These are phyloP conservation scores for Linnemannia elongata DNA, from an alignment of 192 early-diverging fungal species.

Conservation along the genomic window DNA sequence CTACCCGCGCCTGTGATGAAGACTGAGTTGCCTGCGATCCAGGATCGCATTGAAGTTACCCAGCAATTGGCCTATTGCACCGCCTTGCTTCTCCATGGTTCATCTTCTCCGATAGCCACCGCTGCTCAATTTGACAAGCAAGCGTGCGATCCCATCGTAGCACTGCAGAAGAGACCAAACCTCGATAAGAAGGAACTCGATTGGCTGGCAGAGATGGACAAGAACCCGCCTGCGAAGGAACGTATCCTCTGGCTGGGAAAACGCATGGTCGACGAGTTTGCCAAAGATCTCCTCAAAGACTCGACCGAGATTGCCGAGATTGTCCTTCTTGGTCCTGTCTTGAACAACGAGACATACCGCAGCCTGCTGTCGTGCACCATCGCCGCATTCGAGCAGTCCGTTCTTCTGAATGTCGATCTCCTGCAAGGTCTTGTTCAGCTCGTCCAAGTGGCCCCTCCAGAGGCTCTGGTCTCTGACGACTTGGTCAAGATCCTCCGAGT, in stretches of 20 bases:
- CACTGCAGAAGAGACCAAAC: not conserved
- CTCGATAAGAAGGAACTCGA: not conserved
- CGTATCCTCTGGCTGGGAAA: not conserved
- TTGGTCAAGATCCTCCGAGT: slow-evolving; percentile 11
- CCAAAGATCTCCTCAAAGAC: not conserved
- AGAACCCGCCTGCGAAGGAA: not conserved
- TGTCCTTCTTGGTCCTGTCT: not conserved
- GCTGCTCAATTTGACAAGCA: not conserved
- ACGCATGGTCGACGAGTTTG: not conserved
- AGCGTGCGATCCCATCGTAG: not conserved
- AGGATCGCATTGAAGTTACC: not conserved
- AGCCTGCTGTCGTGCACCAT: not conserved
- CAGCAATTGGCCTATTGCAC: not conserved
- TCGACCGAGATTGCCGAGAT: not conserved
- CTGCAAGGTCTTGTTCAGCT: slow-evolving; percentile 2
- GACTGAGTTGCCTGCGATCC: not conserved
- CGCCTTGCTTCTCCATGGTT: not conserved
- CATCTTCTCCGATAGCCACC: not conserved
- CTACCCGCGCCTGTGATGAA: not conserved
- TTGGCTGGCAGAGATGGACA: not conserved
- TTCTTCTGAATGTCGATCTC: not conserved
- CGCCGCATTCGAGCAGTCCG: not conserved
- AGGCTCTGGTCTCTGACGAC: not conserved
- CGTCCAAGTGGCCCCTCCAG: not conserved
- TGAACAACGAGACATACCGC: not conserved